These are phyloP conservation scores for Paecilomyces variotii DNA, from an alignment of 2,329 filamentous ascomycete genomes.

Conservation along the genomic window DNA sequence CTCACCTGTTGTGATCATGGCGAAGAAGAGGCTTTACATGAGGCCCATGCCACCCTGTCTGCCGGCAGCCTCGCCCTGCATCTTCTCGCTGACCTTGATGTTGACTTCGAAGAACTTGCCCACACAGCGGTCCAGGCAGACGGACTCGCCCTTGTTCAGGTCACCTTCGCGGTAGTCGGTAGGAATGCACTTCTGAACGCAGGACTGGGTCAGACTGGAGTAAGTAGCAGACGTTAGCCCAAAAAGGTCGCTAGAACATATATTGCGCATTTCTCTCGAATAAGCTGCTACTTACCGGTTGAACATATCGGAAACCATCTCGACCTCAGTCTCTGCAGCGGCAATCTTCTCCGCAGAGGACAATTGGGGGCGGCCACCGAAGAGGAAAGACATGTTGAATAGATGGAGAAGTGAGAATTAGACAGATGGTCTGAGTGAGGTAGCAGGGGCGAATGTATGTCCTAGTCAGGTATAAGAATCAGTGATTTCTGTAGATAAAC, in stretches of 20 bases:
- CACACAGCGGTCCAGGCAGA: constrained; percentile 95
- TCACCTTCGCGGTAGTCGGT: constrained; percentile 89
- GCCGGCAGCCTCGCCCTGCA: constrained; percentile 76
- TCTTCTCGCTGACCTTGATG: constrained; percentile 93
- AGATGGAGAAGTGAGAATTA: constrained; percentile 10
- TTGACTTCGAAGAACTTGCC: constrained; percentile 99
- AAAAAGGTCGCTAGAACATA: neutral
- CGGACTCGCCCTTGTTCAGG: constrained; percentile 96
- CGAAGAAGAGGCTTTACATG: constrained; percentile 24
- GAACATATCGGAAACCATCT: constrained; percentile 97
- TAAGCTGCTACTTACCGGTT: constrained; percentile 60
- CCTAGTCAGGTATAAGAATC: neutral
- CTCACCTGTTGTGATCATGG: neutral
- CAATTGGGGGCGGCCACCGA: constrained; percentile 68
- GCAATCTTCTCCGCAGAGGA: constrained; percentile 96
- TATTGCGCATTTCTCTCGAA: neutral
- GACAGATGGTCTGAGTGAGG: neutral
- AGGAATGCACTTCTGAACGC: constrained; percentile 90
- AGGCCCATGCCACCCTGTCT: constrained; percentile 49
- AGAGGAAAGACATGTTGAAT: constrained; percentile 62
- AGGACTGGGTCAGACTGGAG: constrained; percentile 71
- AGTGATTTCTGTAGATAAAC: neutral
- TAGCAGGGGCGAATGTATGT: neutral
- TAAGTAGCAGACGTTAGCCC: neutral
- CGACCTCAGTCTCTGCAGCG: constrained; percentile 92